phyloP scores from a whole-genome alignment of 768 basidiomycete genomes.

The Lactarius tabidus region DNA sequence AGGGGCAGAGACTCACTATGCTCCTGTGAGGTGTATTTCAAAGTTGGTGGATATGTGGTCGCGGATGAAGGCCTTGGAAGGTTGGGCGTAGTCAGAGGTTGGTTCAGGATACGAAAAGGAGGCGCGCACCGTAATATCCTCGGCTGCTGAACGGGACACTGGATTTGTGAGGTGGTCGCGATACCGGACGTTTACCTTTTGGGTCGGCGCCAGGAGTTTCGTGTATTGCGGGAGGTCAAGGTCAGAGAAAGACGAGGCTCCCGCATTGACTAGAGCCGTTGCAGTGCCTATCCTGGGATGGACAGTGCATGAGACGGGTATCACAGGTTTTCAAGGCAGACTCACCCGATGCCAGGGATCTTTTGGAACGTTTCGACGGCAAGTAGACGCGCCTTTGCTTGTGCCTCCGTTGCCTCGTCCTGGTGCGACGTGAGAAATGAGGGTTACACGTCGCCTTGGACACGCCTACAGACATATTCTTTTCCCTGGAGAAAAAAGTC shows the following conservation, averaged over 20 bases:
- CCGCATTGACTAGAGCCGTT: conserved; percentile 45
- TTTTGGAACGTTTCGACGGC: conserved; percentile 35
- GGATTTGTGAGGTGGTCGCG: conserved; percentile 36
- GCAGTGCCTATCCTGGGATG: conserved; percentile 32
- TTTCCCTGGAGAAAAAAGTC: conserved; percentile 23
- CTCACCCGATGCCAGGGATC: conserved; percentile 49
- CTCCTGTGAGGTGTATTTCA: conserved; percentile 48
- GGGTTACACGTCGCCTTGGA: background rate
- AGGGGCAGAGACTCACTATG: conserved; percentile 46
- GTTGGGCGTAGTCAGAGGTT: background rate
- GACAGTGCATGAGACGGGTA: background rate
- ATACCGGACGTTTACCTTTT: conserved; percentile 41
- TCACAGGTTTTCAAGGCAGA: background rate
- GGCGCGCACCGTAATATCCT: conserved; percentile 41
- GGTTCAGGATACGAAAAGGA: background rate
- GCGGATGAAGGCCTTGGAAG: conserved; percentile 45
- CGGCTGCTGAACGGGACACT: conserved; percentile 41
- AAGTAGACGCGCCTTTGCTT: conserved; percentile 30
- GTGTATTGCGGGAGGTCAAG: conserved; percentile 37
- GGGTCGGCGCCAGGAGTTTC: conserved; percentile 36
- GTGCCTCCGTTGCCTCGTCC: conserved; percentile 23
- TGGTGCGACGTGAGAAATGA: background rate
- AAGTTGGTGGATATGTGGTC: conserved; percentile 45
- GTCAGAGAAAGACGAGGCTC: conserved; percentile 44
- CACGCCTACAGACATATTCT: conserved; percentile 24